Evolutionary conservation across 1,284 basidiomycete genomes (phyloP).

Genomic region (Heterobasidion occidentale): DNA sequence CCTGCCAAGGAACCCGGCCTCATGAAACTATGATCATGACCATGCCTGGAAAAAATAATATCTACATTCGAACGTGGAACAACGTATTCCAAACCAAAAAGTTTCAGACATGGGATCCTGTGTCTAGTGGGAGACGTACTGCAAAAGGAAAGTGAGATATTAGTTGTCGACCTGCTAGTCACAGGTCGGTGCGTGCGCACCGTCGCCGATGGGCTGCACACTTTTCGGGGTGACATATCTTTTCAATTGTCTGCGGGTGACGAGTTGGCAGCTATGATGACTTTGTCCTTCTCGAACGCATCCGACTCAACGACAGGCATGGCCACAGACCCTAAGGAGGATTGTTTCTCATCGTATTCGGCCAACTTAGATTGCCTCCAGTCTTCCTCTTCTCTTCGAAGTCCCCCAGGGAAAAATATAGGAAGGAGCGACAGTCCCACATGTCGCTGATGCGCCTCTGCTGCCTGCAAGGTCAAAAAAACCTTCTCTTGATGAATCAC

Average conservation of each 20-base stretch:
- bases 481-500: slow-evolving; percentile 14
- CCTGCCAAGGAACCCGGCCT: slow-evolving; percentile 10
- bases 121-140: too few species aligned
- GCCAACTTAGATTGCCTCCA: slow-evolving; percentile 8
- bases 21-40: not conserved
- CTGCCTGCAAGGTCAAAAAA: slow-evolving; percentile 10
- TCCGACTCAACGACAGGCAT: not conserved
- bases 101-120: too few species aligned
- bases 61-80: not conserved
- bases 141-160: too few species aligned
- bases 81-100: not conserved
- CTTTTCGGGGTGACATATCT: too few species aligned
- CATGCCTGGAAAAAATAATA: not conserved
- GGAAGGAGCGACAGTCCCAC: slow-evolving; percentile 14
- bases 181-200: too few species aligned
- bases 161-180: too few species aligned
- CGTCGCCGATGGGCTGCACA: too few species aligned
- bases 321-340: not conserved
- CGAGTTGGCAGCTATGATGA: not conserved
- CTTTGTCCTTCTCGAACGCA: not conserved
- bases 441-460: slow-evolving; percentile 10
- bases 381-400: slow-evolving; percentile 12
- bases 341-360: not conserved
- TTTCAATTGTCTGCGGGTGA: not conserved
- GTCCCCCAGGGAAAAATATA: slow-evolving; percentile 13